Percentiles rank a stretch among this genome's conserved stretches.
Evolutionary conservation across 2,329 filamentous ascomycete species (phyloP).

Genomic region (Pseudodiploospora longispora): DNA sequence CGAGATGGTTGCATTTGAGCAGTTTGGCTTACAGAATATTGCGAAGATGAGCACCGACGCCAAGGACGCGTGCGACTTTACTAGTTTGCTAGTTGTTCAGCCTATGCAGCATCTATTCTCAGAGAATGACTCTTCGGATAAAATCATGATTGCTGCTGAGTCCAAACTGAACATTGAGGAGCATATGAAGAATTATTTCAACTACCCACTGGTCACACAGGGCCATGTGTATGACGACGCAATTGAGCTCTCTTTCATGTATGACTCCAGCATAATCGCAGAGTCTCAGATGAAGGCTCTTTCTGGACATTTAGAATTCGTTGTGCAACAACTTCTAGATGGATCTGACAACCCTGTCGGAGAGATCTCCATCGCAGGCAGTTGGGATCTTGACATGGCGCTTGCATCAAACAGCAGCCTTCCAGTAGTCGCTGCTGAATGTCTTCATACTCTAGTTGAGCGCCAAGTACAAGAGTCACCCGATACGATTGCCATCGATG

Average conservation of each 20-base stretch:
- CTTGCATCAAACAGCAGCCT: constrained; percentile 19
- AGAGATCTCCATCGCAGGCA: neutral
- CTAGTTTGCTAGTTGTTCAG: too few species aligned
- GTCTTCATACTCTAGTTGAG: constrained; percentile 34
- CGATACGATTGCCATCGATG: constrained; percentile 28
- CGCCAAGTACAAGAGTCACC: constrained; percentile 24
- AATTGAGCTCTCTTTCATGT: neutral
- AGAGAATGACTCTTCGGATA: neutral
- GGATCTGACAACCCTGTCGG: neutral
- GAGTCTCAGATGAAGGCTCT: constrained; percentile 1
- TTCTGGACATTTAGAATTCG: constrained; percentile 2
- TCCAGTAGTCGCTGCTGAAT: constrained; percentile 11
- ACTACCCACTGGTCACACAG: constrained; percentile 6
- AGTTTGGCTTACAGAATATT: constrained; percentile 13
- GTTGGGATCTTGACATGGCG: constrained; percentile 11
- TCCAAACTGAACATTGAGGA: neutral
- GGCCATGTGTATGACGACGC: neutral
- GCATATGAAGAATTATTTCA: constrained; percentile 4
- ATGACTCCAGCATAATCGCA: constrained; percentile 2
- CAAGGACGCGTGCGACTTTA: too few species aligned
- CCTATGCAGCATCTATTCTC: too few species aligned
- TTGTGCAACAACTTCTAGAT: neutral
- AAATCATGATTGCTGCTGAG: neutral
- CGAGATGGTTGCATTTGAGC: constrained; percentile 13
- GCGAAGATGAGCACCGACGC: neutral